phyloP scores from a whole-genome alignment of 78 protist species.

The Guillardia theta region DNA sequence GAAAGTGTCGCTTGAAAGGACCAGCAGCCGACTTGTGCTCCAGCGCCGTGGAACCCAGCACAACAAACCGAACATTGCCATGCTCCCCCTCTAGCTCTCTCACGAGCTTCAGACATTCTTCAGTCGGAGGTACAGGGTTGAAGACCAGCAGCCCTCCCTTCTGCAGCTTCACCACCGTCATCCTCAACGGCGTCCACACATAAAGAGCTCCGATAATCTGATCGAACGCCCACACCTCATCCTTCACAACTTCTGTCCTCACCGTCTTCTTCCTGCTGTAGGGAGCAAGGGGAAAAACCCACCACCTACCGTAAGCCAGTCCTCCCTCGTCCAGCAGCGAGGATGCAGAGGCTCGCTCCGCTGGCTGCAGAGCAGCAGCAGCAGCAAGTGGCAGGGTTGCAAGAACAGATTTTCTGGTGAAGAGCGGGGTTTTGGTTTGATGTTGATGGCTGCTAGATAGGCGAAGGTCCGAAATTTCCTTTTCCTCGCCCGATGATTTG shows the following conservation, averaged over 20 bases:
- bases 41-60: not conserved
- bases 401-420: no score
- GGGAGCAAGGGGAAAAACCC: slow-evolving; percentile 18
- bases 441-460: no score
- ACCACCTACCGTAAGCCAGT: no score
- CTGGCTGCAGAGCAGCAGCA: no score
- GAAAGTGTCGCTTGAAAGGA: not conserved
- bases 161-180: not conserved
- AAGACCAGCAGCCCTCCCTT: not conserved
- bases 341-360: no score
- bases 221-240: slow-evolving; percentile 8
- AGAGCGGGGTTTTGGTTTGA: no score
- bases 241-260: not conserved
- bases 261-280: not conserved
- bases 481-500: no score
- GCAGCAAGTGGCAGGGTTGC: no score
- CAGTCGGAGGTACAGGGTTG: not conserved
- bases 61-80: not conserved
- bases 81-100: not conserved
- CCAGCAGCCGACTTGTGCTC: slow-evolving; percentile 24
- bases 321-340: no score
- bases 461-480: no score
- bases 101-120: not conserved
- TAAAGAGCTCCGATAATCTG: slow-evolving; percentile 8
- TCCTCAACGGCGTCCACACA: not conserved